These are phyloP conservation scores for Aspergillus ochraceoroseus DNA, from an alignment of 2,329 filamentous ascomycete genomes.

Conservation along the genomic window DNA sequence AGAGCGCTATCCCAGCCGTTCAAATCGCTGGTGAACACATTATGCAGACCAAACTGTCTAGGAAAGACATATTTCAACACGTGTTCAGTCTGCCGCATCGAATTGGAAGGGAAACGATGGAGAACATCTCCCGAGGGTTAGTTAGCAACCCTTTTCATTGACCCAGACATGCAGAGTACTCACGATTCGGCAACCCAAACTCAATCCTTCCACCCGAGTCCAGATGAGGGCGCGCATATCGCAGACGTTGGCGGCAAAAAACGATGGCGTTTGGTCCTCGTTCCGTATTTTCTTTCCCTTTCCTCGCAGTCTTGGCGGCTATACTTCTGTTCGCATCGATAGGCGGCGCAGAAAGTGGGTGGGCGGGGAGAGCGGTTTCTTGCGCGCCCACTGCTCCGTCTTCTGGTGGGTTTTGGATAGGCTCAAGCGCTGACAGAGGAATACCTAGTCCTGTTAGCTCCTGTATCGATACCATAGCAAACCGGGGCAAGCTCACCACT, in stretches of 20 bases:
- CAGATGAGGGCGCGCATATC: conserved; percentile 72
- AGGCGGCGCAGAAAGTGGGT: background rate
- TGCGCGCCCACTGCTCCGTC: background rate
- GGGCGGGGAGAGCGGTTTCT: background rate
- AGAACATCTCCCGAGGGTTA: conserved; percentile 60
- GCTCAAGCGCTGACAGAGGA: conserved; percentile 31
- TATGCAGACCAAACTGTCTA: conserved; percentile 81
- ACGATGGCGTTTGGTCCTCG: conserved; percentile 55
- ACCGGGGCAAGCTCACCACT: conserved; percentile 54
- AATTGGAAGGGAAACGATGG: conserved; percentile 58
- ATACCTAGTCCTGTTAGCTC: conserved; percentile 24
- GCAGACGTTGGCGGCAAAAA: conserved; percentile 76
- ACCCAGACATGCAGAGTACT: conserved; percentile 62
- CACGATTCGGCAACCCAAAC: conserved; percentile 60
- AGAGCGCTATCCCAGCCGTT: conserved; percentile 61
- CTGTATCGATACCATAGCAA: background rate
- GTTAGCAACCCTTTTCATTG: background rate
- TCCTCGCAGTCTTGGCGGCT: background rate
- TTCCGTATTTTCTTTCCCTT: conserved; percentile 2
- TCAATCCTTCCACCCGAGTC: conserved; percentile 63
- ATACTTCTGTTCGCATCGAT: background rate
- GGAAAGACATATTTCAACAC: conserved; percentile 93
- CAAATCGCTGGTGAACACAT: conserved; percentile 74
- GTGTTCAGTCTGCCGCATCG: conserved; percentile 55
- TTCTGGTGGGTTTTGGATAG: conserved; percentile 16